These are phyloP conservation scores for Geotrichum candidum DNA, from an alignment of 1,139 yeast genomes.

Conservation along the genomic window DNA sequence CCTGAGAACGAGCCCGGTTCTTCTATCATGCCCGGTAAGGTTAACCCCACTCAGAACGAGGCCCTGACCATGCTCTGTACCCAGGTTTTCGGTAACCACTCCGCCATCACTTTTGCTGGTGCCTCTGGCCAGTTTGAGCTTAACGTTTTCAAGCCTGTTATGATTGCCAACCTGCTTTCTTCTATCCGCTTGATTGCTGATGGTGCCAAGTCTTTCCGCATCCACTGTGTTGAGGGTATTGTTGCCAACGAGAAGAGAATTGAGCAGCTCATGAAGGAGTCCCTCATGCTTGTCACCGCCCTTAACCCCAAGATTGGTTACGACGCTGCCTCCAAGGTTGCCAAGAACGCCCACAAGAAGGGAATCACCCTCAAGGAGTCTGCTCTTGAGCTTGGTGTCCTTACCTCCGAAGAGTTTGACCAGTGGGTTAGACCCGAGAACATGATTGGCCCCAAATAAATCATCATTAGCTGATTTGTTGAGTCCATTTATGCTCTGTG, in stretches of 20 bases:
- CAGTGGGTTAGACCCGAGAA: constrained; percentile 97
- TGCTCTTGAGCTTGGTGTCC: constrained; percentile 83
- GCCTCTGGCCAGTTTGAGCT: constrained; percentile 98
- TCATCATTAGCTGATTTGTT: background rate
- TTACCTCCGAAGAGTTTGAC: constrained; percentile 79
- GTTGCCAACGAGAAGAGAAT: constrained; percentile 83
- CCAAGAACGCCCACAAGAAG: constrained; percentile 97
- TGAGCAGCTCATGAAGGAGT: constrained; percentile 80
- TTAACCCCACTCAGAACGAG: constrained; percentile 98
- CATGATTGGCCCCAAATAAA: constrained; percentile 79
- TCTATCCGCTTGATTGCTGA: constrained; percentile 87
- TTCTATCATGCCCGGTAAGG: constrained; percentile 99
- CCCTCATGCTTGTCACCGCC: constrained; percentile 96
- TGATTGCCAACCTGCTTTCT: constrained; percentile 83
- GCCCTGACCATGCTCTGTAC: constrained; percentile 97
- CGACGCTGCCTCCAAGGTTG: constrained; percentile 94
- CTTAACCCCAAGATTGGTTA: constrained; percentile 98
- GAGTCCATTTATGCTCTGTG: background rate
- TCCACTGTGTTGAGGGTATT: constrained; percentile 92
- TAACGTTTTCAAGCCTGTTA: constrained; percentile 94
- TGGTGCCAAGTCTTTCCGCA: constrained; percentile 82
- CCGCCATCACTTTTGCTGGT: constrained; percentile 93
- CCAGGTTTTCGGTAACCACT: constrained; percentile 95
- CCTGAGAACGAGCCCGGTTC: constrained; percentile 99
- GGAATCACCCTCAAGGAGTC: constrained; percentile 92